Percentiles rank a stretch among this genome's conserved stretches.
Evolutionary conservation across 352 stramenopile species (phyloP).

Genomic region (Peronospora belbahrii): DNA sequence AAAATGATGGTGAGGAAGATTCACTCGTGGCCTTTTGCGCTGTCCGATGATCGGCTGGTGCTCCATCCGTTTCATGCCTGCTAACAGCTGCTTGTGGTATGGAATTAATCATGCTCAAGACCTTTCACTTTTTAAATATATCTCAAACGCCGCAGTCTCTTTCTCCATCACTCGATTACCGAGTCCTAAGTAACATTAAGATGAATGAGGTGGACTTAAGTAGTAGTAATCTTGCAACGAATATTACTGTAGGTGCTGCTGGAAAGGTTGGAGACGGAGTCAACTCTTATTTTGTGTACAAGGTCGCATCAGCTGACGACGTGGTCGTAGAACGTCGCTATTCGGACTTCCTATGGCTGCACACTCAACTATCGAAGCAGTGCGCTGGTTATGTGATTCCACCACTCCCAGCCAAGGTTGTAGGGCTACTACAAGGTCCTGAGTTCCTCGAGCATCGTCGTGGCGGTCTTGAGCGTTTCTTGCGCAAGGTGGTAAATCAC

Average conservation of each 20-base stretch:
- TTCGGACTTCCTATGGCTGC: constrained; percentile 82
- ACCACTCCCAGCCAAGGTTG: constrained; percentile 67
- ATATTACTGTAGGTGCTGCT: constrained; percentile 56
- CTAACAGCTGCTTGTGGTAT: constrained; percentile 8
- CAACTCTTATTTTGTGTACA: constrained; percentile 81
- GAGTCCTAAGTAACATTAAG: not conserved
- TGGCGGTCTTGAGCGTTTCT: constrained; percentile 66
- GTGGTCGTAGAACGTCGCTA: constrained; percentile 70
- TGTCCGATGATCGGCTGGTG: not conserved
- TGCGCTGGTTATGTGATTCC: constrained; percentile 82
- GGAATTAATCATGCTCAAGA: not conserved
- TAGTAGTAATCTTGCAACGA: constrained; percentile 1
- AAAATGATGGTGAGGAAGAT: constrained; percentile 6
- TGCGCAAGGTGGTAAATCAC: constrained; percentile 70
- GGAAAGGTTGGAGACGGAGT: constrained; percentile 78
- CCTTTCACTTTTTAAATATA: constrained; percentile 21
- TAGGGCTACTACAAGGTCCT: constrained; percentile 62
- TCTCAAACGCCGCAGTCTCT: constrained; percentile 2
- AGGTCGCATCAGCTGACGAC: constrained; percentile 52
- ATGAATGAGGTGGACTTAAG: constrained; percentile 25
- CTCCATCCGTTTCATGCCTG: constrained; percentile 20
- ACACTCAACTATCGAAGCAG: constrained; percentile 59
- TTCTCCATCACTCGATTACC: not conserved
- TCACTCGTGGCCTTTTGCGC: constrained; percentile 16
- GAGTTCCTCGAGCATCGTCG: constrained; percentile 78